Conservation (phyloP, 768 basidiomycete genomes). For the Lactifluus rugatus region DNA sequence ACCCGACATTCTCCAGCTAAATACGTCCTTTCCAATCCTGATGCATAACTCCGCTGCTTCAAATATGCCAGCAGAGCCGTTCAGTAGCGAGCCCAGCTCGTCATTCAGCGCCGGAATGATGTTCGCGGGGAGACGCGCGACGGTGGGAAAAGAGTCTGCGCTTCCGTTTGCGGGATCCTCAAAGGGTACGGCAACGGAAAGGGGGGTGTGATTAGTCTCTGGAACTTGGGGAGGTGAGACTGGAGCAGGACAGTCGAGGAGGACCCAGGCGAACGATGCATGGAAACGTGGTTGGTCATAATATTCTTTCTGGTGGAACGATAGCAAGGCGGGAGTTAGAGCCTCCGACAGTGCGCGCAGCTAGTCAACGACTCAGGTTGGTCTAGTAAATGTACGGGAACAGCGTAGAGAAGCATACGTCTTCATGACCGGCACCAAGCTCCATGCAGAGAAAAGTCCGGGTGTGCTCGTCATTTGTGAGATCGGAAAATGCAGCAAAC, state of each 20-base stretch:
- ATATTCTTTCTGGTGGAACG: conserved; percentile 66
- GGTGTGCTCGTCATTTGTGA: conserved; percentile 73
- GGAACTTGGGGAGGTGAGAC: not conserved
- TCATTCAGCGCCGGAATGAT: conserved; percentile 1
- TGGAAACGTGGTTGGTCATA: conserved; percentile 80
- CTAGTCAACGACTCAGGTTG: conserved; percentile 32
- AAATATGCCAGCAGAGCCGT: not conserved
- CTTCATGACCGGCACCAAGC: conserved; percentile 71
- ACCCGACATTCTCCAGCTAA: not conserved
- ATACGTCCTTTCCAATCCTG: conserved; percentile 7
- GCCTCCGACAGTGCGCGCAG: conserved; percentile 43
- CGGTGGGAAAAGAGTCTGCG: not conserved
- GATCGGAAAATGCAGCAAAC: conserved; percentile 59
- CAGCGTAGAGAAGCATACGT: conserved; percentile 38
- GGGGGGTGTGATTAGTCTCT: not conserved
- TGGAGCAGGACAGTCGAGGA: conserved; percentile 35
- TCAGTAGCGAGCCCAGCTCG: not conserved
- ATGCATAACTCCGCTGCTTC: conserved; percentile 2
- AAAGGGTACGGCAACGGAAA: not conserved
- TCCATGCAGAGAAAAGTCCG: conserved; percentile 75
- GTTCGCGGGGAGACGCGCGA: not conserved
- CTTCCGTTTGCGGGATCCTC: conserved; percentile 4
- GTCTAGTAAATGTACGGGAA: not conserved
- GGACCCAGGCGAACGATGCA: conserved; percentile 81
- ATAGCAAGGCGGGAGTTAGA: conserved; percentile 47